These are phyloP conservation scores for Chaetomium fimeti DNA, from an alignment of 495 filamentous ascomycete genomes.

Conservation along the genomic window DNA sequence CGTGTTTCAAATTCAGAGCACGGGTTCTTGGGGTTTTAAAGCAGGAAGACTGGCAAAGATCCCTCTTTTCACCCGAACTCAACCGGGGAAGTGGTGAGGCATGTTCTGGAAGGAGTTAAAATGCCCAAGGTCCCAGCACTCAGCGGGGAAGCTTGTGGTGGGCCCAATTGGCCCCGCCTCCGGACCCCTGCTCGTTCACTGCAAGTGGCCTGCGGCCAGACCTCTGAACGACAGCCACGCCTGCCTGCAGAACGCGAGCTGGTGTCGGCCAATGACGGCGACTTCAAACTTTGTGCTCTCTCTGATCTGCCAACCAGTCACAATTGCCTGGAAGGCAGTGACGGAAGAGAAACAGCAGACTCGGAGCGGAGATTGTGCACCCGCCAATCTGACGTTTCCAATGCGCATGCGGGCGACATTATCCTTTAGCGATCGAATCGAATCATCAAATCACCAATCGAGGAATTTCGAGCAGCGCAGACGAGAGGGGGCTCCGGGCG, in stretches of 20 bases:
- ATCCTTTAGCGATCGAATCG: constrained; percentile 4
- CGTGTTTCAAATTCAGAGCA: no score
- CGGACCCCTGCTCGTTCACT: constrained; percentile 19
- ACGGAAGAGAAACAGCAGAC: constrained; percentile 26
- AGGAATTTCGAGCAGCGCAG: neutral
- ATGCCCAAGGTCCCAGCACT: neutral
- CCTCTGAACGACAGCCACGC: constrained; percentile 44
- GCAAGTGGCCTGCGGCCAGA: constrained; percentile 24
- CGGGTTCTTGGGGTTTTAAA: no score
- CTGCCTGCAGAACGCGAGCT: constrained; percentile 39
- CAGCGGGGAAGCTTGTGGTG: constrained; percentile 6
- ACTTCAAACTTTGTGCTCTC: constrained; percentile 18
- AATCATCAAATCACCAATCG: constrained; percentile 8
- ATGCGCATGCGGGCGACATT: constrained; percentile 9
- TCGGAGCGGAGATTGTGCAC: constrained; percentile 23
- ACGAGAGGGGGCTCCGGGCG: neutral
- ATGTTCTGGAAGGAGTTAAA: neutral
- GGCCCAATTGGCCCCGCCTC: constrained; percentile 3
- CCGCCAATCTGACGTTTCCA: constrained; percentile 33
- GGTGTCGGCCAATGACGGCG: constrained; percentile 33
- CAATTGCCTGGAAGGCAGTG: neutral
- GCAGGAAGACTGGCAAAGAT: no score
- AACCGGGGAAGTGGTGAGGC: neutral
- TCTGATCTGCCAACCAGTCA: constrained; percentile 26
- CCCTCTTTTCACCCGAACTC: neutral